Percentiles rank a stretch among this genome's conserved stretches.
Evolutionary conservation across 495 filamentous ascomycete genomes (phyloP).

Genomic region (Xylaria venustula): DNA sequence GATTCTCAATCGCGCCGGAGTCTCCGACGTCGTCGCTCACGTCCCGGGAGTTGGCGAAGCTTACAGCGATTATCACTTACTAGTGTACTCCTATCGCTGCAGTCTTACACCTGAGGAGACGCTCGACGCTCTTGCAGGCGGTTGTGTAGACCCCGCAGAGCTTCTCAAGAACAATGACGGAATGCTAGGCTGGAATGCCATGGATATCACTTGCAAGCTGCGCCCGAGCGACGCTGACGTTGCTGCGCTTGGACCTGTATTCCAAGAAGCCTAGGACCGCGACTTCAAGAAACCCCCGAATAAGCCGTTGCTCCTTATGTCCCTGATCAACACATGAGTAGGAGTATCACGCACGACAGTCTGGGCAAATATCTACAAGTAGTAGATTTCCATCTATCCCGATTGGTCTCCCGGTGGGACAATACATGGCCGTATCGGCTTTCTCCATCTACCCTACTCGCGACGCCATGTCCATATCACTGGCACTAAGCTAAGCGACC

Average conservation of each 20-base stretch:
- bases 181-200: constrained; percentile 44
- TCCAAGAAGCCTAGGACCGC: constrained; percentile 39
- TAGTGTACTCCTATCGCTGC: constrained; percentile 22
- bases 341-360: neutral
- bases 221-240: constrained; percentile 42
- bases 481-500: constrained; percentile 25
- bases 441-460: constrained; percentile 52
- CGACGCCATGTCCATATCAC: constrained; percentile 55
- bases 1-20: constrained; percentile 24
- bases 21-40: constrained; percentile 16
- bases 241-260: constrained; percentile 35
- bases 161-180: constrained; percentile 18
- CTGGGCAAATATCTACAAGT: neutral
- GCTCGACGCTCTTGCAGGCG: constrained; percentile 21
- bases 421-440: constrained; percentile 33
- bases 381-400: constrained; percentile 13
- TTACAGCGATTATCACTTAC: constrained; percentile 38
- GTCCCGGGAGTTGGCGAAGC: constrained; percentile 40
- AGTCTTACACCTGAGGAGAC: constrained; percentile 16
- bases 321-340: constrained; percentile 23
- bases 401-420: constrained; percentile 19
- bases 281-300: constrained; percentile 39
- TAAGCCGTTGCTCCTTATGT: constrained; percentile 38
- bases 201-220: constrained; percentile 46
- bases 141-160: constrained; percentile 20